Conservation (phyloP, 306 rosid genomes). For the Begonia fuchsioides region DNA sequence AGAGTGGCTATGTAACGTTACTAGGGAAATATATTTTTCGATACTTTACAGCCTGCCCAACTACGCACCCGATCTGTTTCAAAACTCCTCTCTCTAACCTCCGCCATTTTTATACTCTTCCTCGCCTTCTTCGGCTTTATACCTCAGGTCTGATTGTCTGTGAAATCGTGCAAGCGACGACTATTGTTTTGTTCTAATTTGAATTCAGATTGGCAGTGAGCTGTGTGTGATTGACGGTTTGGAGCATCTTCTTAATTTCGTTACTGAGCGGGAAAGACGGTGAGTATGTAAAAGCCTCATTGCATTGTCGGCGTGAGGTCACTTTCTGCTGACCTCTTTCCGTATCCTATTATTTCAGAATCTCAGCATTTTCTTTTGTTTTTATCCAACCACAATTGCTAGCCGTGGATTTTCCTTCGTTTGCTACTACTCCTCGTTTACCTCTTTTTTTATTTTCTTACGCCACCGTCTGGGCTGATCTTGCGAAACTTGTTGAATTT, state of each 20-base stretch:
- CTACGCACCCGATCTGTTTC: too few species aligned
- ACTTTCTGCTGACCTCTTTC: slow-evolving; percentile 80
- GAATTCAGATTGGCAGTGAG: too few species aligned
- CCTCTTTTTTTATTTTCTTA: background rate
- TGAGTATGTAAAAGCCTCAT: slow-evolving; percentile 19
- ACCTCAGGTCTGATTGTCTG: too few species aligned
- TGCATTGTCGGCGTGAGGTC: slow-evolving; percentile 77
- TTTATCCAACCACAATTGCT: slow-evolving; percentile 15
- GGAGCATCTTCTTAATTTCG: slow-evolving; percentile 23
- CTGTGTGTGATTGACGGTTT: background rate
- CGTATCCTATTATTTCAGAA: slow-evolving; percentile 38
- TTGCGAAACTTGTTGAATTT: background rate
- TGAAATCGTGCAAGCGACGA: too few species aligned
- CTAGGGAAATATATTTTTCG: too few species aligned
- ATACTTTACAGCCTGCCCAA: too few species aligned
- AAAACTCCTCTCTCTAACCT: background rate
- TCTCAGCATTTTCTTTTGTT: slow-evolving; percentile 18
- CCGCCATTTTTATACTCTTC: background rate
- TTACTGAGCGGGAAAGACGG: slow-evolving; percentile 28
- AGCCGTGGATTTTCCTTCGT: slow-evolving; percentile 19
- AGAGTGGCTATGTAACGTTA: too few species aligned
- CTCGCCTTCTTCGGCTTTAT: too few species aligned
- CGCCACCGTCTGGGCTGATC: background rate
- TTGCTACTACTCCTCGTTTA: slow-evolving; percentile 1
- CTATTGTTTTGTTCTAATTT: too few species aligned